A percentile compares a stretch with the other conserved stretches of the same genome.
phyloP scores from a whole-genome alignment of 768 basidiomycete species.

The Cystobasidium onofrii region DNA sequence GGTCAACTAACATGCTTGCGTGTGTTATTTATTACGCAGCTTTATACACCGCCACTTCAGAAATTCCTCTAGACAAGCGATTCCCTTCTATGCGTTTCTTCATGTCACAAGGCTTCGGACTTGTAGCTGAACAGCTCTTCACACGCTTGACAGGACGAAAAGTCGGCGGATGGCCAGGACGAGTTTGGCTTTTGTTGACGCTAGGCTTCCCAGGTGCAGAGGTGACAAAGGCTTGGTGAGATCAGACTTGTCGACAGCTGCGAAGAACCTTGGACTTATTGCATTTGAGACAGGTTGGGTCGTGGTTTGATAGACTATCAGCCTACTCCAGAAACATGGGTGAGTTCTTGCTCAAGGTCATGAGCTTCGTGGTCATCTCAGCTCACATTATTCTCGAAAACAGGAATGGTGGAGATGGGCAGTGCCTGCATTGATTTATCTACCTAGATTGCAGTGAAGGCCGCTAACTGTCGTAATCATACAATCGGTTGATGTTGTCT shows the following conservation, averaged over 20 bases:
- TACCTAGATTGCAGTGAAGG: constrained; percentile 1
- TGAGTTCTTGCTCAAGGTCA: neutral
- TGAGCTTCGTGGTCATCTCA: too few relatives aligned
- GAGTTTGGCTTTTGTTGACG: constrained; percentile 12
- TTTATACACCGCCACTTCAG: constrained; percentile 7
- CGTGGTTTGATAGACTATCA: constrained; percentile 19
- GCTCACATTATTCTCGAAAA: neutral
- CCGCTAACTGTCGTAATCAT: too few relatives aligned
- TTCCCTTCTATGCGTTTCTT: constrained; percentile 27
- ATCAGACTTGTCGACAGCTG: neutral
- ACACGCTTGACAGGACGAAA: neutral
- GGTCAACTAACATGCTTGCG: too few relatives aligned
- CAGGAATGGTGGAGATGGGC: constrained; percentile 29
- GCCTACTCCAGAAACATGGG: constrained; percentile 22
- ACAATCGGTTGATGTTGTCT: neutral
- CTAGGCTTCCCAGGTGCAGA: constrained; percentile 21
- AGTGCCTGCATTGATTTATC: constrained; percentile 6
- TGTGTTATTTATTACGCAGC: constrained; percentile 3
- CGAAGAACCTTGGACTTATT: neutral
- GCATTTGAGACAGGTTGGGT: constrained; percentile 12
- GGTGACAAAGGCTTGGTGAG: constrained; percentile 9
- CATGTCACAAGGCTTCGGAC: constrained; percentile 15
- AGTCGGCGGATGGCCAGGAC: constrained; percentile 6
- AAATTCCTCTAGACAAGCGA: neutral
- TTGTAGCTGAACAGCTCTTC: constrained; percentile 15